A percentile compares a stretch with the other conserved stretches of the same genome.
These are phyloP conservation scores for Fusarium proliferatum DNA, from an alignment of 2,329 filamentous ascomycete species.

Conservation along the genomic window DNA sequence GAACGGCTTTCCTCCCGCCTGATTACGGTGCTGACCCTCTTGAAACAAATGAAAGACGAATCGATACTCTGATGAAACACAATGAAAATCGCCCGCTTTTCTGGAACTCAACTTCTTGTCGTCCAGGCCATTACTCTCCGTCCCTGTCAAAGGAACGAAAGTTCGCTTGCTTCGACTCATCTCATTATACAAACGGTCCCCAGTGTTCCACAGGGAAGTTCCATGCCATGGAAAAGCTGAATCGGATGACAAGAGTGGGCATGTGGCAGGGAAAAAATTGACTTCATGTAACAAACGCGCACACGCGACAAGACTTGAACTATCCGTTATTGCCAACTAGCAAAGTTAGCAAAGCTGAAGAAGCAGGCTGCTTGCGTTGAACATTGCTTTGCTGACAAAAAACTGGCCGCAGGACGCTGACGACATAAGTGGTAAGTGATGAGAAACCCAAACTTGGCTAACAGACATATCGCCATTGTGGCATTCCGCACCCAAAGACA, in stretches of 20 bases:
- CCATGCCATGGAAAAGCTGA: constrained; percentile 4
- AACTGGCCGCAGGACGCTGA: not conserved
- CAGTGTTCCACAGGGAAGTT: not conserved
- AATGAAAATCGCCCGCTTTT: not conserved
- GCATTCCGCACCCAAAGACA: not conserved
- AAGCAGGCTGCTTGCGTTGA: constrained; percentile 10
- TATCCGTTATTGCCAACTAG: not conserved
- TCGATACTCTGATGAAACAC: constrained; percentile 13
- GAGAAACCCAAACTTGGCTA: not conserved
- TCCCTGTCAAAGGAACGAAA: not conserved
- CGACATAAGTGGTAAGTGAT: not conserved
- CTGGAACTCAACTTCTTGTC: not conserved
- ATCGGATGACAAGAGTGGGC: constrained; percentile 21
- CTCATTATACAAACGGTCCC: not conserved
- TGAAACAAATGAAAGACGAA: constrained; percentile 26
- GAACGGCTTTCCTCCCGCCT: not conserved
- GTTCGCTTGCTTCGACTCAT: not conserved
- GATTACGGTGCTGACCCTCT: not conserved
- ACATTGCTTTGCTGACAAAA: not conserved
- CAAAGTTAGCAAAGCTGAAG: not conserved
- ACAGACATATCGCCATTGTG: not conserved
- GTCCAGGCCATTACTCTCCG: not conserved
- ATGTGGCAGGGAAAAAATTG: not conserved
- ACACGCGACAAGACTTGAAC: not conserved
- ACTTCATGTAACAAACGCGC: not conserved